phyloP scores from a whole-genome alignment of 768 basidiomycete species.

The Lactifluus subvellereus region DNA sequence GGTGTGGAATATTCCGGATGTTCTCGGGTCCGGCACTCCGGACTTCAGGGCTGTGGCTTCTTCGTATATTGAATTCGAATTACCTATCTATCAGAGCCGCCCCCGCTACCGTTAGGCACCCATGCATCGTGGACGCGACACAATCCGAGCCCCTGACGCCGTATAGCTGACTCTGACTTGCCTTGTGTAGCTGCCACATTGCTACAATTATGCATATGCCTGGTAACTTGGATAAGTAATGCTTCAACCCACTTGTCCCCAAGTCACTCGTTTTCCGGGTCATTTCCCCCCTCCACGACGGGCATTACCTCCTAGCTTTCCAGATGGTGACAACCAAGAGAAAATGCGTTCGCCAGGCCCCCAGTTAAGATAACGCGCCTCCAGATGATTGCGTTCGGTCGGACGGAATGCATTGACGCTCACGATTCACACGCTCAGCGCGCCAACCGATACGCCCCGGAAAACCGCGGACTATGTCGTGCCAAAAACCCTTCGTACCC shows the following conservation, averaged over 20 bases:
- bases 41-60: slow-evolving; percentile 3
- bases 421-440: slow-evolving; percentile 8
- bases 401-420: not conserved
- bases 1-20: not conserved
- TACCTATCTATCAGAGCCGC: too few species aligned
- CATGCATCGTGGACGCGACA: not conserved
- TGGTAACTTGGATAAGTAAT: too few species aligned
- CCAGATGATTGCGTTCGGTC: not conserved
- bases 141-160: not conserved
- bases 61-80: not conserved
- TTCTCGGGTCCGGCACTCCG: not conserved
- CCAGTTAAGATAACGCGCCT: not conserved
- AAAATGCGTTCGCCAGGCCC: not conserved
- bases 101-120: not conserved
- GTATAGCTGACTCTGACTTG: not conserved
- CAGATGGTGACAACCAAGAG: not conserved
- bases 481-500: not conserved
- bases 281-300: not conserved
- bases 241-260: not conserved
- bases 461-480: not conserved
- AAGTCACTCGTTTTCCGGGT: not conserved
- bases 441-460: not conserved
- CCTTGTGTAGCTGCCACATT: not conserved
- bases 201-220: not conserved
- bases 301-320: not conserved